phyloP scores from a whole-genome alignment of 129 eudicot genomes.

The Flaveria robusta region DNA sequence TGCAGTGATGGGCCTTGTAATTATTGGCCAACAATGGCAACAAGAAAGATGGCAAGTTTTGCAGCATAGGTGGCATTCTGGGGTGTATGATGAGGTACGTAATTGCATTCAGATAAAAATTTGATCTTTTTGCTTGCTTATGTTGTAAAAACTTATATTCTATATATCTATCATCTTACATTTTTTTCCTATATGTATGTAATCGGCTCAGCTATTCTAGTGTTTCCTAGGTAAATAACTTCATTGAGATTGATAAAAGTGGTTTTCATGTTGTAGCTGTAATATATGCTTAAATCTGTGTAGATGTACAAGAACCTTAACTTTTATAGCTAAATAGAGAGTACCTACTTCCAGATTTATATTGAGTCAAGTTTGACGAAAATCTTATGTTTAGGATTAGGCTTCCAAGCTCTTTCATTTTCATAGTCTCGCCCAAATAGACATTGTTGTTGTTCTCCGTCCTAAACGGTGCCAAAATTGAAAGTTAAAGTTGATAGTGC shows the following conservation, averaged over 20 bases:
- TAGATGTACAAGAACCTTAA: slow-evolving; percentile 7
- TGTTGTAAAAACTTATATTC: slow-evolving; percentile 5
- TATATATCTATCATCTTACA: neutral
- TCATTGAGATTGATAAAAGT: neutral
- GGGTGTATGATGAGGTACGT: slow-evolving; percentile 69
- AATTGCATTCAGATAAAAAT: slow-evolving; percentile 13
- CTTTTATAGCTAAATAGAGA: neutral
- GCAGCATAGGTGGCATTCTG: slow-evolving; percentile 59
- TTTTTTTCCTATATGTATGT: neutral
- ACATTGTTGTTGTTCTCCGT: neutral
- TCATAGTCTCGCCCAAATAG: neutral
- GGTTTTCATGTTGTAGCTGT: slow-evolving; percentile 24
- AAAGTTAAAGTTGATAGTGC: slow-evolving; percentile 14
- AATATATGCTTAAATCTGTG: neutral
- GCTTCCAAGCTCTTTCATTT: neutral
- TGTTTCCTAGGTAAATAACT: neutral
- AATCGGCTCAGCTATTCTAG: slow-evolving; percentile 6
- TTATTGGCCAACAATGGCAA: slow-evolving; percentile 82
- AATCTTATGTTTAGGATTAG: neutral
- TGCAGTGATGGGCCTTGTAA: slow-evolving; percentile 87
- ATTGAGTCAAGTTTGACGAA: neutral
- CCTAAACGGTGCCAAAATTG: slow-evolving; percentile 12
- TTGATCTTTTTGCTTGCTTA: neutral
- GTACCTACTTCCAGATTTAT: neutral
- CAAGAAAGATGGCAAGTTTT: slow-evolving; percentile 76